These are phyloP conservation scores for Hemileia vastatrix DNA, from an alignment of 1,284 basidiomycete species.

Conservation along the genomic window DNA sequence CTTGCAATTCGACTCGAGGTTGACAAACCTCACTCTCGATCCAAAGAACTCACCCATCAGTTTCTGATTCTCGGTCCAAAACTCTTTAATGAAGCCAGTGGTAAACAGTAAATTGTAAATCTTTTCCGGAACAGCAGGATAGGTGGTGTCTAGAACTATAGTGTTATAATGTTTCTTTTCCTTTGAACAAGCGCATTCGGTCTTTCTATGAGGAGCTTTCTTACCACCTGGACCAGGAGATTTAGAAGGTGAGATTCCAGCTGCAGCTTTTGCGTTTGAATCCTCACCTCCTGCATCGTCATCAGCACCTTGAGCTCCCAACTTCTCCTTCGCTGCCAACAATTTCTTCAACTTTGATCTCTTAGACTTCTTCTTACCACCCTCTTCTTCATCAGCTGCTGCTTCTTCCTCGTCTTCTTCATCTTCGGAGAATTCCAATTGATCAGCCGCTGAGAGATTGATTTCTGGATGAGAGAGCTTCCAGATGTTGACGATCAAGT, in stretches of 20 bases:
- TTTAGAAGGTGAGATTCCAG: constrained; percentile 23
- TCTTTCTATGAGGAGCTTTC: constrained; percentile 46
- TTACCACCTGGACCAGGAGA: constrained; percentile 25
- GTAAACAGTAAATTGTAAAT: constrained; percentile 94
- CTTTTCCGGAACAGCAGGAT: constrained; percentile 85
- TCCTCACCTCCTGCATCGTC: constrained; percentile 29
- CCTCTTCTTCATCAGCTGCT: constrained; percentile 31
- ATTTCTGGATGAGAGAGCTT: constrained; percentile 73
- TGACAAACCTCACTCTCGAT: no score
- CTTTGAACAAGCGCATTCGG: constrained; percentile 65
- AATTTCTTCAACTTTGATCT: constrained; percentile 20
- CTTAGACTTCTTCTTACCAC: constrained; percentile 15
- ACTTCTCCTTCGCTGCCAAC: constrained; percentile 30
- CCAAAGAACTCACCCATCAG: constrained; percentile 59
- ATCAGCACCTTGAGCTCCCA: constrained; percentile 29
- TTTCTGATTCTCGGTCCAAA: constrained; percentile 77
- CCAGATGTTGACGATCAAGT: constrained; percentile 95
- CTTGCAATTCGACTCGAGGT: no score
- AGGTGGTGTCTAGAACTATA: constrained; percentile 61
- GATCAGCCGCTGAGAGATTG: constrained; percentile 45
- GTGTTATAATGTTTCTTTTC: constrained; percentile 64
- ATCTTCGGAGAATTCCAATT: constrained; percentile 24
- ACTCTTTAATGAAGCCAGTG: constrained; percentile 88
- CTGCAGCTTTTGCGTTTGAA: constrained; percentile 16
- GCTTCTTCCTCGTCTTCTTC: constrained; percentile 36